A percentile compares a stretch with the other conserved stretches of the same genome.
Evolutionary conservation across 108 stramenopile genomes (phyloP).

Genomic region (Pseudonitzschia multiseries): DNA sequence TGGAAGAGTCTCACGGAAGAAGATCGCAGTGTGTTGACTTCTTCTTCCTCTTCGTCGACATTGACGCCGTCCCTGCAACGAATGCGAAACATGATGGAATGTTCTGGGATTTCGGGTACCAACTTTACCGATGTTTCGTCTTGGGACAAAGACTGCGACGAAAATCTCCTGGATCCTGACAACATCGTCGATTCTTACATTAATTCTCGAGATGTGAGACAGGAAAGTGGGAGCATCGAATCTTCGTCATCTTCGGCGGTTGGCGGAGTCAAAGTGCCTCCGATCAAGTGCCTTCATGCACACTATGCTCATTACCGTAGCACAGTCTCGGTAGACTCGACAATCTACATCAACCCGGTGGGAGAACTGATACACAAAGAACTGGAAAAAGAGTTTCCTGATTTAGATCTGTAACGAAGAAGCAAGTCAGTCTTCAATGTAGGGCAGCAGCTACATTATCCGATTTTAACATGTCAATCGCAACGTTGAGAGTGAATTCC

Average conservation of each 20-base stretch:
- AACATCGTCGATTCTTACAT: not conserved
- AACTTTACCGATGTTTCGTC: conserved; percentile 33
- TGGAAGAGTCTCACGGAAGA: conserved; percentile 50
- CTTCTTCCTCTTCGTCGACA: conserved; percentile 1
- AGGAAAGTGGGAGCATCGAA: not conserved
- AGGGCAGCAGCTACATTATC: not conserved
- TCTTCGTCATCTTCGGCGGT: not conserved
- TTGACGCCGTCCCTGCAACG: conserved; percentile 19
- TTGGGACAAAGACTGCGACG: conserved; percentile 7
- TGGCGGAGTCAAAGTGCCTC: conserved; percentile 30
- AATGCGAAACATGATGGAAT: conserved; percentile 58
- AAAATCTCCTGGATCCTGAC: not conserved
- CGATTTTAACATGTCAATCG: too few relatives aligned
- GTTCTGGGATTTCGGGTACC: conserved; percentile 73
- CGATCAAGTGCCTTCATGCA: conserved; percentile 74
- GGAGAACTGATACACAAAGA: conserved; percentile 55
- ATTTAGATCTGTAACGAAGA: conserved; percentile 37
- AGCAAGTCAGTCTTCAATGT: not conserved
- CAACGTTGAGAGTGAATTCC: not conserved
- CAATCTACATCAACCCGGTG: conserved; percentile 39
- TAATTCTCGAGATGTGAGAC: not conserved
- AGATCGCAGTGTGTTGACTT: conserved; percentile 32
- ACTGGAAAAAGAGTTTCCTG: conserved; percentile 48
- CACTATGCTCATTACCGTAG: conserved; percentile 82
- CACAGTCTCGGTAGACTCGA: not conserved